A percentile compares a stretch with the other conserved stretches of the same genome.
phyloP scores from a whole-genome alignment of 2,329 filamentous ascomycete species.

The Bretziella fagacearum region DNA sequence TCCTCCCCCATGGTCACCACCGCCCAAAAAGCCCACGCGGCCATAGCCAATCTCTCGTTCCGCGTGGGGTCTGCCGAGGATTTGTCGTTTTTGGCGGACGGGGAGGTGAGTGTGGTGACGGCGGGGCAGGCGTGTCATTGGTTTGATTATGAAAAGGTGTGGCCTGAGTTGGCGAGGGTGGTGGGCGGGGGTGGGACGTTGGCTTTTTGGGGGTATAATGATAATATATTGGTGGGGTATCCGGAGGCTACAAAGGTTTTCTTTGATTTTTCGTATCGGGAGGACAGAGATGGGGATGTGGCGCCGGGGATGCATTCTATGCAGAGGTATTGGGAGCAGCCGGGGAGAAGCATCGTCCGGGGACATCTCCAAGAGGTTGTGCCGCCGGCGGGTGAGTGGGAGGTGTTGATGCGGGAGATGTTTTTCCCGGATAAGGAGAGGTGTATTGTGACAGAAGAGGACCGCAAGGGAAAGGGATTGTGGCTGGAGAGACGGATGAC shows the following conservation, averaged over 20 bases:
- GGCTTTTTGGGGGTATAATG: constrained; percentile 51
- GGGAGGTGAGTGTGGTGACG: constrained; percentile 34
- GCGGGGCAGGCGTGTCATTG: constrained; percentile 46
- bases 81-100: constrained; percentile 30
- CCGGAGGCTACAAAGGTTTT: constrained; percentile 35
- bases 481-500: constrained; percentile 38
- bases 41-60: constrained; percentile 24
- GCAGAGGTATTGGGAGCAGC: constrained; percentile 44
- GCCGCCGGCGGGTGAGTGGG: constrained; percentile 35
- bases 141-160: constrained; percentile 42
- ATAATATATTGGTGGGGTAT: constrained; percentile 40
- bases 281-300: constrained; percentile 26
- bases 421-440: constrained; percentile 37
- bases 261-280: constrained; percentile 34
- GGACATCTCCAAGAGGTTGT: constrained; percentile 33
- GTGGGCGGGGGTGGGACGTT: constrained; percentile 38
- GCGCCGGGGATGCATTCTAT: constrained; percentile 30
- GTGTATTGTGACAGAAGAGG: constrained; percentile 20
- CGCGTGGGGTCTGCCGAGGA: constrained; percentile 26
- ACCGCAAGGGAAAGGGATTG: constrained; percentile 18
- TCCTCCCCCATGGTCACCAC: constrained; percentile 40
- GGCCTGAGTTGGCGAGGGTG: constrained; percentile 37
- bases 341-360: constrained; percentile 38
- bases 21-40: constrained; percentile 22
- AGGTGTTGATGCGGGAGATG: constrained; percentile 33